phyloP scores from a whole-genome alignment of 129 eudicot genomes.

The Heracleum sosnowskyi region DNA sequence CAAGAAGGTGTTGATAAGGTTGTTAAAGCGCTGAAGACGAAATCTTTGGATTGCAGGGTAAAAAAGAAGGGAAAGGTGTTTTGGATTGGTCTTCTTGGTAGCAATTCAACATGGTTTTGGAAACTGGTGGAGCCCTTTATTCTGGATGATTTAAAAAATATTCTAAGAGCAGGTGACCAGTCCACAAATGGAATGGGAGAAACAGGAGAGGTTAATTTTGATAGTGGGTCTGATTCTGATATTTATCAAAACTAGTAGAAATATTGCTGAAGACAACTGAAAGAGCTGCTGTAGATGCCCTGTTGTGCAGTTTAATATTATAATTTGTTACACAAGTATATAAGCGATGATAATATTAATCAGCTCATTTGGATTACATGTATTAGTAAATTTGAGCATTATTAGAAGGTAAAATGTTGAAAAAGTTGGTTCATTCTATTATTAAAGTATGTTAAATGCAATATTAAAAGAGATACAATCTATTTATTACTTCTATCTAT shows the following conservation, averaged over 20 bases:
- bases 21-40: conserved; percentile 40
- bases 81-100: conserved; percentile 87
- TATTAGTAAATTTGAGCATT: background rate
- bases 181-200: conserved; percentile 19
- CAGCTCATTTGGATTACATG: background rate
- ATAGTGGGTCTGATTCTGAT: conserved; percentile 25
- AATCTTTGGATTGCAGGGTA: conserved; percentile 55
- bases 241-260: conserved; percentile 23
- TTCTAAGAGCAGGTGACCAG: conserved; percentile 32
- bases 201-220: conserved; percentile 19
- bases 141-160: conserved; percentile 45
- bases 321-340: background rate
- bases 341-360: background rate
- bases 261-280: conserved; percentile 19
- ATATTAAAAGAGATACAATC: too few species aligned
- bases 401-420: background rate
- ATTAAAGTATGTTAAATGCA: too few species aligned
- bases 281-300: background rate
- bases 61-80: conserved; percentile 54
- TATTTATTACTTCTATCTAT: too few species aligned
- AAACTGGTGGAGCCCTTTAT: conserved; percentile 59
- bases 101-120: conserved; percentile 58
- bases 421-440: background rate
- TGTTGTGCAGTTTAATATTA: background rate
- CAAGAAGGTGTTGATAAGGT: conserved; percentile 54